Conservation (phyloP, 1,139 yeast genomes). For the Entelexis paramagnoliae region DNA sequence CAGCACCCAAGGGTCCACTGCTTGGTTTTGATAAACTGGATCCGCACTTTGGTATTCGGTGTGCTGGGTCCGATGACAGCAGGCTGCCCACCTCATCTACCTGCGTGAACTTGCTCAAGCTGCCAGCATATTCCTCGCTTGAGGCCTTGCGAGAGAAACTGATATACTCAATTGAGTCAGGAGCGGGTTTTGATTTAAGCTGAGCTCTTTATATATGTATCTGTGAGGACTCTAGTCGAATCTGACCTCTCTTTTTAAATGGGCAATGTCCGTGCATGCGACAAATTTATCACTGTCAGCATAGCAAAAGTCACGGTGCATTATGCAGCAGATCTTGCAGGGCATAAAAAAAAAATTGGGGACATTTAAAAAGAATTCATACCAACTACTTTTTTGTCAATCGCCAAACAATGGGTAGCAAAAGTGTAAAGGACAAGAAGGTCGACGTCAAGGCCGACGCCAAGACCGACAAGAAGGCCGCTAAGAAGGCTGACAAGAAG, state of each 20-base stretch:
- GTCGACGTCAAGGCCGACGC: too few relatives aligned
- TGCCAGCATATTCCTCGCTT: conserved; percentile 71
- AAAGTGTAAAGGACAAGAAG: conserved; percentile 15
- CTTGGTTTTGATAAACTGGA: conserved; percentile 66
- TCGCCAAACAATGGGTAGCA: conserved; percentile 15
- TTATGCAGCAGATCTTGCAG: conserved; percentile 6
- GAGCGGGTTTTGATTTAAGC: conserved; percentile 63
- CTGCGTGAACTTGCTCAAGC: conserved; percentile 73
- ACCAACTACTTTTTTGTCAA: neutral
- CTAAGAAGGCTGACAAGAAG: conserved; percentile 12
- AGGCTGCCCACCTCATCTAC: conserved; percentile 88
- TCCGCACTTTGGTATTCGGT: conserved; percentile 75
- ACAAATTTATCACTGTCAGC: conserved; percentile 6
- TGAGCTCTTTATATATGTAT: too few relatives aligned
- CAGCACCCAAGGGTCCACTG: conserved; percentile 84
- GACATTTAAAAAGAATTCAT: neutral
- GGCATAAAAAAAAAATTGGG: conserved; percentile 6
- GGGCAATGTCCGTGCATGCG: too few relatives aligned
- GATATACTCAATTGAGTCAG: conserved; percentile 64
- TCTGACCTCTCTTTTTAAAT: too few relatives aligned
- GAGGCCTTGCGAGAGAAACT: conserved; percentile 49
- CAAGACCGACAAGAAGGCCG: too few relatives aligned
- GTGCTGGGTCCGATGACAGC: conserved; percentile 46
- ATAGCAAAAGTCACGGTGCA: conserved; percentile 3
- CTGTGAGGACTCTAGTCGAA: too few relatives aligned